phyloP scores from a whole-genome alignment of 2,329 filamentous ascomycete genomes.

The Alternaria atra region DNA sequence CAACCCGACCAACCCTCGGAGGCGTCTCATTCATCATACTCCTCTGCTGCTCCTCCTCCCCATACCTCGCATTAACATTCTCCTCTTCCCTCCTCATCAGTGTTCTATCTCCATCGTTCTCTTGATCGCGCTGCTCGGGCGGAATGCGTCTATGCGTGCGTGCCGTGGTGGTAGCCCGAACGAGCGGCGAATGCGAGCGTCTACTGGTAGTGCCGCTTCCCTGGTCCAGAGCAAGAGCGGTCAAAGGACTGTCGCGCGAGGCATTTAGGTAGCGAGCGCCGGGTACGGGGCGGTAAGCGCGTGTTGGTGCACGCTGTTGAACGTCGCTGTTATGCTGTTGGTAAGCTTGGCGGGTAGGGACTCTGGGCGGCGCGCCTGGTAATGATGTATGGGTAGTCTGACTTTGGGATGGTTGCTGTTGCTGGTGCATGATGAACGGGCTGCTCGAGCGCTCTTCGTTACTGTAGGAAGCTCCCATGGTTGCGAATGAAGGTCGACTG shows the following conservation, averaged over 20 bases:
- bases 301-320: constrained; percentile 4
- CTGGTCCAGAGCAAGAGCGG: constrained; percentile 18
- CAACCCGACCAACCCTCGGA: constrained; percentile 45
- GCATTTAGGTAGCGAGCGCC: constrained; percentile 10
- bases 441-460: constrained; percentile 20
- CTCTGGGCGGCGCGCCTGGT: constrained; percentile 10
- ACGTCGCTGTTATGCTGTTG: constrained; percentile 5
- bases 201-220: constrained; percentile 24
- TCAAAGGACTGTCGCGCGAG: constrained; percentile 8
- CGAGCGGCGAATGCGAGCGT: constrained; percentile 14
- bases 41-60: constrained; percentile 25
- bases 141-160: constrained; percentile 27
- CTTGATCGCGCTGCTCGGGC: constrained; percentile 41
- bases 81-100: constrained; percentile 40
- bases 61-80: constrained; percentile 31
- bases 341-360: constrained; percentile 13
- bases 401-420: not conserved
- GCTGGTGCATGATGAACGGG: constrained; percentile 2
- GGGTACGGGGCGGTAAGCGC: not conserved
- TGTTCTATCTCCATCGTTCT: constrained; percentile 40
- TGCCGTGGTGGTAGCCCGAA: constrained; percentile 4
- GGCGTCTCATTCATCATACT: constrained; percentile 50
- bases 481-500: constrained; percentile 10
- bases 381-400: not conserved
- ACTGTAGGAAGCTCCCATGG: not conserved